Conservation (phyloP, 306 rosid genomes). For the Glycine latifolia region DNA sequence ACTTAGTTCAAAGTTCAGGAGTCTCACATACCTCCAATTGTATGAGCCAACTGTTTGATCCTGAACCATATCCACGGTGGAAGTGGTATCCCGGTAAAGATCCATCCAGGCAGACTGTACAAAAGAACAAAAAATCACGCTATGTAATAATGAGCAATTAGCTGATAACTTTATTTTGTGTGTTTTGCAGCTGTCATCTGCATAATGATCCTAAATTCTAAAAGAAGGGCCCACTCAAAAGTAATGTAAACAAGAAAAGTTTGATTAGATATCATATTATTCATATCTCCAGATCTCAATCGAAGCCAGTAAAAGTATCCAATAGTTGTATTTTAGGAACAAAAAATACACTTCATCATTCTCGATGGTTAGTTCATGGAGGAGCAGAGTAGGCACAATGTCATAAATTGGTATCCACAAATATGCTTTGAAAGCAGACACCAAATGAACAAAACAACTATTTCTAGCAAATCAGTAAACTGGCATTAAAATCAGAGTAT, state of each 20-base stretch:
- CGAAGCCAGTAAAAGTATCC: slow-evolving; percentile 7
- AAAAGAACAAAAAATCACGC: slow-evolving; percentile 35
- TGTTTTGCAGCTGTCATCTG: slow-evolving; percentile 42
- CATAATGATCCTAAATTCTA: slow-evolving; percentile 24
- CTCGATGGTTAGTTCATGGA: neutral
- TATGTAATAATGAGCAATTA: slow-evolving; percentile 38
- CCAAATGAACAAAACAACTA: slow-evolving; percentile 1
- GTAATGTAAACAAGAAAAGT: slow-evolving; percentile 37
- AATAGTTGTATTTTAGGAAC: neutral
- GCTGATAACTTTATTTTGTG: neutral
- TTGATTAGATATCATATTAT: slow-evolving; percentile 30
- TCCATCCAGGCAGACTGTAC: slow-evolving; percentile 61
- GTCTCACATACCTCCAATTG: slow-evolving; percentile 56
- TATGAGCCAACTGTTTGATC: slow-evolving; percentile 63
- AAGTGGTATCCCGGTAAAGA: slow-evolving; percentile 61
- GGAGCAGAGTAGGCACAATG: slow-evolving; percentile 11
- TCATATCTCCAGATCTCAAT: slow-evolving; percentile 45
- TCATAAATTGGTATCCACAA: slow-evolving; percentile 25
- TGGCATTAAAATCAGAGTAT: neutral
- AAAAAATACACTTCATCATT: slow-evolving; percentile 10
- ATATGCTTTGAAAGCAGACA: neutral
- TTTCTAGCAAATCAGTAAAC: slow-evolving; percentile 3
- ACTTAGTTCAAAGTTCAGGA: slow-evolving; percentile 22
- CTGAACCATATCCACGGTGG: slow-evolving; percentile 62
- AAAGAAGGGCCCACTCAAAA: slow-evolving; percentile 29